phyloP scores from a whole-genome alignment of 352 stramenopile species.

The Pythium coloratum region DNA sequence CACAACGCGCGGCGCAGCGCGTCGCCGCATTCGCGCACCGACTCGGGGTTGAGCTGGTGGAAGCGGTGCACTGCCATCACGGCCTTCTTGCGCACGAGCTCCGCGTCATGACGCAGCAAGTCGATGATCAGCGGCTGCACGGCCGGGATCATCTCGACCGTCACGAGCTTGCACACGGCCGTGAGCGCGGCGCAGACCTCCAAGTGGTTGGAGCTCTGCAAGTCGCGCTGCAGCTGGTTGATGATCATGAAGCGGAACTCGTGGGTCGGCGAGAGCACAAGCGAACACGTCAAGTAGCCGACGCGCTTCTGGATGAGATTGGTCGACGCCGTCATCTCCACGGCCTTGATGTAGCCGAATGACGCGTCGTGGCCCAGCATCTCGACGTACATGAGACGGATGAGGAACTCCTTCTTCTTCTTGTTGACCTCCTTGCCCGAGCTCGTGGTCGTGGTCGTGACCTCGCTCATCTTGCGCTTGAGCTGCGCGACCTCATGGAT shows the following conservation, averaged over 20 bases:
- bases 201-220: slow-evolving; percentile 90
- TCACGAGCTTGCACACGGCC: slow-evolving; percentile 96
- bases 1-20: slow-evolving; percentile 96
- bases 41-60: slow-evolving; percentile 97
- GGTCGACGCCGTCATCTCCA: slow-evolving; percentile 97
- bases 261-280: slow-evolving; percentile 97
- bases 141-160: slow-evolving; percentile 98
- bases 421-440: slow-evolving; percentile 87
- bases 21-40: slow-evolving; percentile 87
- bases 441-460: slow-evolving; percentile 73
- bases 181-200: slow-evolving; percentile 96
- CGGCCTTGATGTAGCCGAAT: slow-evolving; percentile 98
- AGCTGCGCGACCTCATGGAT: slow-evolving; percentile 94
- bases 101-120: slow-evolving; percentile 94
- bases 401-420: slow-evolving; percentile 99
- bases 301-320: slow-evolving; percentile 99
- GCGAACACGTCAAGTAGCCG: slow-evolving; percentile 94
- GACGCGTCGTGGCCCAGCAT: slow-evolving; percentile 99
- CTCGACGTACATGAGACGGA: slow-evolving; percentile 99
- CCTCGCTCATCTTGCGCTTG: slow-evolving; percentile 94
- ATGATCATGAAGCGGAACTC: slow-evolving; percentile 99
- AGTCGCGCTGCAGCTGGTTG: slow-evolving; percentile 98
- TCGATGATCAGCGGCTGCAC: slow-evolving; percentile 95
- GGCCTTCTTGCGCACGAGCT: slow-evolving; percentile 99
- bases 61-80: slow-evolving; percentile 98